Percentiles rank a stretch among this genome's conserved stretches.
phyloP scores from a whole-genome alignment of 129 eudicot species.

The Escallonia herrerae region DNA sequence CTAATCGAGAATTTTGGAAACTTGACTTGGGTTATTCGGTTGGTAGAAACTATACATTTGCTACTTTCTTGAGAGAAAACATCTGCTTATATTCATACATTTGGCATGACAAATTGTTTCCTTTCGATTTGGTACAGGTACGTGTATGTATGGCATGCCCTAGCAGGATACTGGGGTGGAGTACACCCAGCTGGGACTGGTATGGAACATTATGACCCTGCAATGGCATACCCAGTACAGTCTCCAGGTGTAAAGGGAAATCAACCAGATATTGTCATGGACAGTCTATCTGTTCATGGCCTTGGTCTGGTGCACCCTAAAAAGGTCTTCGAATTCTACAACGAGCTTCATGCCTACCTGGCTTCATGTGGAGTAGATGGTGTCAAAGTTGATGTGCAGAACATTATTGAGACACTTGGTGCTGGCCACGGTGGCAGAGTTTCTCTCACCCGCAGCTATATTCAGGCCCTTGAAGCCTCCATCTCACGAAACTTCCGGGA shows the following conservation, averaged over 20 bases:
- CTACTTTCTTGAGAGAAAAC: neutral
- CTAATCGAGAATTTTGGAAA: neutral
- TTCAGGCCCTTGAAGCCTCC: constrained; percentile 91
- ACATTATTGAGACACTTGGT: constrained; percentile 89
- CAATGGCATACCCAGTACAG: constrained; percentile 71
- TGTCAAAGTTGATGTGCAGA: constrained; percentile 96
- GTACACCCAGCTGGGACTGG: constrained; percentile 72
- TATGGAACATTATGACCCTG: constrained; percentile 68
- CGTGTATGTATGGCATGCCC: constrained; percentile 92
- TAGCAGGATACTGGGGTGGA: constrained; percentile 98
- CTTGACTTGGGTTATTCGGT: neutral
- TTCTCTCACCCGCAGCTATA: constrained; percentile 70
- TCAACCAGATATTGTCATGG: constrained; percentile 92
- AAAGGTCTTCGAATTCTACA: constrained; percentile 76
- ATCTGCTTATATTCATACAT: neutral
- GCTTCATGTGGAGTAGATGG: constrained; percentile 97
- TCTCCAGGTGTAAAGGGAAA: constrained; percentile 85
- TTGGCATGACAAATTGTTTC: neutral
- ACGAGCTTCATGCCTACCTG: constrained; percentile 79
- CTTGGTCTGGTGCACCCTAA: constrained; percentile 84
- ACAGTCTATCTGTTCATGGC: constrained; percentile 79
- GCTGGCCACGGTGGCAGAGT: constrained; percentile 88
- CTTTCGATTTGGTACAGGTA: constrained; percentile 30
- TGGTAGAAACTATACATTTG: no score
- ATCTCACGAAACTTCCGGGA: constrained; percentile 66